Evolutionary conservation across 441 rosid genomes (phyloP), one percentile per base, ranked within the genome.

Genomic region (Erysimum pusillum): DNA sequence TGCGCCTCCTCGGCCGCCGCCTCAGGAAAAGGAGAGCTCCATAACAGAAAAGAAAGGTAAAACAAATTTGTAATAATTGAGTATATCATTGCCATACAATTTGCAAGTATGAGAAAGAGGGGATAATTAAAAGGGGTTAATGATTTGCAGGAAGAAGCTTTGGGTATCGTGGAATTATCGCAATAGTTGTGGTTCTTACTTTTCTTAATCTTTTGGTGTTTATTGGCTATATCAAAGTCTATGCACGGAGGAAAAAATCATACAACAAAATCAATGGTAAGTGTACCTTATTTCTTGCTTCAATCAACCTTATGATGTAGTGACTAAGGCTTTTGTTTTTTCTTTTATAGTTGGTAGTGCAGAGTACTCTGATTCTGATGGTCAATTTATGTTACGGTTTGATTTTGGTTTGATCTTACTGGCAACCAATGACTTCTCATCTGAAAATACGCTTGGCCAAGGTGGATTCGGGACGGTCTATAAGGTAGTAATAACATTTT

Each of bases 391-490:
- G 73, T 28, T 70, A 7, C 41, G 66, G 41, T 58, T 57, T 15
- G 32, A 59, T 58, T 48, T 71, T 45, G 46, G 13, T 5, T 14
- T 57, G 25, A 60, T 71, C 6, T 0, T 38, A 56, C 9, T 9
- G 13, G 77, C 81, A 46, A 77, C 77, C 1, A 8, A 22, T 49
- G 41, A 77, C 0, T 71, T 77, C n/a, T 77, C 77, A 5, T 0
- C 45, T 32, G 77, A 77, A 56, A 77, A 56, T 38, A 71, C 22
- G 61, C 80, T 77, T 45, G 80, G 80, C 1, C 67, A 77, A 71
- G 77, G 77, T 46, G 81, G 81, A 71, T 77, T 77, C 58, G 81
- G 81, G 5, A 13, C 62, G 0, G 81, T 75, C 58, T 75, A 63
- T 63, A 71, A 75, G 69, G 73, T 38, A 63, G 12, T 22, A 22